Percentiles rank a stretch among this genome's conserved stretches.
Conservation (phyloP, 192 early-diverging fungal genomes). For the Backusella parvicylindrica region DNA sequence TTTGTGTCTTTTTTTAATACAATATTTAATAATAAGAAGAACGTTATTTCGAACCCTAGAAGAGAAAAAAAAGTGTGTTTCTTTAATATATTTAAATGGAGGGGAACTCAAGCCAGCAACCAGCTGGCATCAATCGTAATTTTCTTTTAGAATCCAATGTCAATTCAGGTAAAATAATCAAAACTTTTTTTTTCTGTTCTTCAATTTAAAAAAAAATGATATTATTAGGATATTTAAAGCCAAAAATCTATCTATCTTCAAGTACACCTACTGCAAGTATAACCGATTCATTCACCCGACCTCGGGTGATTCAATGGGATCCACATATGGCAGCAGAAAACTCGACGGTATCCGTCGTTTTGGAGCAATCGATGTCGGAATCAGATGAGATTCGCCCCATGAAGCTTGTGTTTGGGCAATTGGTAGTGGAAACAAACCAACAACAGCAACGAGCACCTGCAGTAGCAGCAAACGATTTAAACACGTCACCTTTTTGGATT, state of each 20-base stretch:
- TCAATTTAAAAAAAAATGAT: neutral
- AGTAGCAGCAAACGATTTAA: neutral
- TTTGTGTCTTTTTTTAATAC: neutral
- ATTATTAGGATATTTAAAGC: slow-evolving; percentile 5
- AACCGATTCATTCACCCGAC: neutral
- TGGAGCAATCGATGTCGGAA: slow-evolving; percentile 18
- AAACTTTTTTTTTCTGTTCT: neutral
- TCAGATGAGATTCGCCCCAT: slow-evolving; percentile 22
- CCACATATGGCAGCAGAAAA: slow-evolving; percentile 37
- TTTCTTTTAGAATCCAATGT: neutral
- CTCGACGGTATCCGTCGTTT: slow-evolving; percentile 33
- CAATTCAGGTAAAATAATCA: neutral
- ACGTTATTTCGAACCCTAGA: neutral
- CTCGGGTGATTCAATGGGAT: slow-evolving; percentile 37
- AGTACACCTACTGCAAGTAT: neutral
- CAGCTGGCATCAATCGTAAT: neutral
- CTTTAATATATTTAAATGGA: neutral
- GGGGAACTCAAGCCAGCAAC: neutral
- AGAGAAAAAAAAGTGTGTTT: neutral
- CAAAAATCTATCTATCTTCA: neutral
- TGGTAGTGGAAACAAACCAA: slow-evolving; percentile 49
- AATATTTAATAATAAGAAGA: neutral
- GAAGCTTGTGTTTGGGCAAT: slow-evolving; percentile 46
- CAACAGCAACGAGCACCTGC: slow-evolving; percentile 12
- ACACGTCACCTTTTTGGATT: neutral